phyloP scores from a whole-genome alignment of 2,329 filamentous ascomycete genomes.

The Aspergillus calidoustus region DNA sequence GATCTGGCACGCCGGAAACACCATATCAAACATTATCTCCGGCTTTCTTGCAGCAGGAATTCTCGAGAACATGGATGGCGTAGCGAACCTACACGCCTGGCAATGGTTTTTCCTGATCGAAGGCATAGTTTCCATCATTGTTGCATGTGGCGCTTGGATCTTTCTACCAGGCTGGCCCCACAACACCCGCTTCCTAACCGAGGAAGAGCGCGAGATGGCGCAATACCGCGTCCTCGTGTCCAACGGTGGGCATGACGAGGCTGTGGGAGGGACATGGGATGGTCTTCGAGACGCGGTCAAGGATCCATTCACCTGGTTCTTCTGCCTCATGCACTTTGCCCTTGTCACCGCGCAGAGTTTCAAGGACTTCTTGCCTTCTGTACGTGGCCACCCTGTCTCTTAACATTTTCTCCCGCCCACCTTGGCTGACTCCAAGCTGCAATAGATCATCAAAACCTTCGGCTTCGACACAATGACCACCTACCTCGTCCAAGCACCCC shows the following conservation, averaged over 20 bases:
- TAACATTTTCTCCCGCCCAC: not conserved
- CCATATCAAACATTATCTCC: constrained; percentile 17
- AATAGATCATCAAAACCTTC: constrained; percentile 18
- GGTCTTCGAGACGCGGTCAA: constrained; percentile 13
- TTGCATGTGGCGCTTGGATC: constrained; percentile 2
- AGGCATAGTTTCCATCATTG: constrained; percentile 11
- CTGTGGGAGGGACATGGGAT: constrained; percentile 6
- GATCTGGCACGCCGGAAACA: constrained; percentile 19
- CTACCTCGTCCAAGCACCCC: constrained; percentile 20
- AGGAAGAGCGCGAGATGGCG: constrained; percentile 15
- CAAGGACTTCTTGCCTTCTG: constrained; percentile 20
- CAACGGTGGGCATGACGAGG: constrained; percentile 11
- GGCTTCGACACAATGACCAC: constrained; percentile 13
- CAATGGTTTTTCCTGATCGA: constrained; percentile 19
- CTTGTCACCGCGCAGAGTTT: constrained; percentile 17
- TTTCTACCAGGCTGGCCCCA: constrained; percentile 15
- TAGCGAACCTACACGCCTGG: constrained; percentile 12
- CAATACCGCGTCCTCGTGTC: constrained; percentile 14
- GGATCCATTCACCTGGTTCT: constrained; percentile 19
- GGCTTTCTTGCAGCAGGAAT: constrained; percentile 16
- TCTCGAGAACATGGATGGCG: constrained; percentile 15
- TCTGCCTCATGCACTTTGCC: constrained; percentile 16
- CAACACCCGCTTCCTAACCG: constrained; percentile 15
- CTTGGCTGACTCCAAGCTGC: too few species aligned
- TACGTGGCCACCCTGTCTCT: not conserved